Evolutionary conservation across 768 basidiomycete species (phyloP).

Genomic region (Termitomyces sp.): DNA sequence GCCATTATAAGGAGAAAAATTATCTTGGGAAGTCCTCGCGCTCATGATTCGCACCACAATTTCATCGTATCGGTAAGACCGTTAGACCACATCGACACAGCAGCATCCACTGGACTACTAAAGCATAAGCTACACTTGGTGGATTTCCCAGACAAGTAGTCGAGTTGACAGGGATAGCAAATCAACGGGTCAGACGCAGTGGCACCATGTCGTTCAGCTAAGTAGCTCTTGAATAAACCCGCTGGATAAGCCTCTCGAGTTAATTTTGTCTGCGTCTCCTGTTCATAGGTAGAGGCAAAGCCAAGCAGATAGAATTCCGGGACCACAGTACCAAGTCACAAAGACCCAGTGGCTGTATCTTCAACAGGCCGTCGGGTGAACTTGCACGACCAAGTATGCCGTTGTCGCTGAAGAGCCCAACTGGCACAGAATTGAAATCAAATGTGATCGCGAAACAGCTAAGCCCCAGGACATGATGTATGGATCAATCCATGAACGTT

Average conservation of each 20-base stretch:
- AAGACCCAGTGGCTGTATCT: too few relatives aligned
- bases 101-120: neutral
- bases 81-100: too few relatives aligned
- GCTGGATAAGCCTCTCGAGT: conserved; percentile 43
- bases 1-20: too few relatives aligned
- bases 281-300: conserved; percentile 64
- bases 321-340: conserved; percentile 60
- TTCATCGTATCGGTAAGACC: too few relatives aligned
- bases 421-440: conserved; percentile 48
- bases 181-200: neutral
- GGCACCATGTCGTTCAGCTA: conserved; percentile 36
- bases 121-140: neutral
- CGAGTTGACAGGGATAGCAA: too few relatives aligned
- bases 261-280: conserved; percentile 52
- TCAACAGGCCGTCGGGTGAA: too few relatives aligned
- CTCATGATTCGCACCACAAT: too few relatives aligned
- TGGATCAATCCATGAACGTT: too few relatives aligned
- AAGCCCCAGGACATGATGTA: too few relatives aligned
- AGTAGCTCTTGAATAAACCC: conserved; percentile 55
- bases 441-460: neutral
- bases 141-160: neutral
- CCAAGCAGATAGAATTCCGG: conserved; percentile 57
- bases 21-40: too few relatives aligned
- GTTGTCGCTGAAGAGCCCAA: conserved; percentile 54
- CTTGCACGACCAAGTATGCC: too few relatives aligned